phyloP scores from a whole-genome alignment of 371 early-diverging fungal species.

The Syncephalis plumigaleata region DNA sequence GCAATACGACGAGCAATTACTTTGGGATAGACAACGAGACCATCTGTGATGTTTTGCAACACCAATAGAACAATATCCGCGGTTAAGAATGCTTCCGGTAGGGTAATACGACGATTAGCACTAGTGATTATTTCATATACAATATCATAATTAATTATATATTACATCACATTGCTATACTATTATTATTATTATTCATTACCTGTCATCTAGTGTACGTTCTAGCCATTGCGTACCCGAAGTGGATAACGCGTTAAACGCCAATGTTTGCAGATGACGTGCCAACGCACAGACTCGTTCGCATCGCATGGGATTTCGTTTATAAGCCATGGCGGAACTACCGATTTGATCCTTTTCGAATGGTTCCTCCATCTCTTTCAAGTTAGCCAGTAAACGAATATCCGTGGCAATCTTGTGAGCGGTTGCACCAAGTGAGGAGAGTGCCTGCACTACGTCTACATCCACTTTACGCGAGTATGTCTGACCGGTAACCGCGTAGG shows the following conservation, averaged over 20 bases:
- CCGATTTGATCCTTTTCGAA: slow-evolving; percentile 98
- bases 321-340: slow-evolving; percentile 97
- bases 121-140: slow-evolving; percentile 19
- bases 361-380: slow-evolving; percentile 97
- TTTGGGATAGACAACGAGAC: slow-evolving; percentile 92
- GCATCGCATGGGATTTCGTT: slow-evolving; percentile 97
- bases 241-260: slow-evolving; percentile 75
- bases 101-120: slow-evolving; percentile 89
- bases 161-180: not conserved
- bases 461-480: slow-evolving; percentile 97
- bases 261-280: slow-evolving; percentile 90
- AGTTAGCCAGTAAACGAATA: slow-evolving; percentile 83
- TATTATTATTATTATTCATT: too few relatives aligned
- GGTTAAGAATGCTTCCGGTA: slow-evolving; percentile 96
- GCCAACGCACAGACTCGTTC: slow-evolving; percentile 91
- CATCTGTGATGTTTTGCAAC: slow-evolving; percentile 89
- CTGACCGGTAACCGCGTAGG: slow-evolving; percentile 92
- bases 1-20: slow-evolving; percentile 81
- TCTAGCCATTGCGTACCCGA: slow-evolving; percentile 93
- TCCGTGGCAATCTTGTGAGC: slow-evolving; percentile 96
- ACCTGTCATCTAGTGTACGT: slow-evolving; percentile 89
- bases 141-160: too few relatives aligned
- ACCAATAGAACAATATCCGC: slow-evolving; percentile 87
- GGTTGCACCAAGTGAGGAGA: slow-evolving; percentile 87
- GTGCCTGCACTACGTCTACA: slow-evolving; percentile 76